Conservation (phyloP, 2,329 filamentous ascomycete genomes). For the Coleophoma eucalyptorum region DNA sequence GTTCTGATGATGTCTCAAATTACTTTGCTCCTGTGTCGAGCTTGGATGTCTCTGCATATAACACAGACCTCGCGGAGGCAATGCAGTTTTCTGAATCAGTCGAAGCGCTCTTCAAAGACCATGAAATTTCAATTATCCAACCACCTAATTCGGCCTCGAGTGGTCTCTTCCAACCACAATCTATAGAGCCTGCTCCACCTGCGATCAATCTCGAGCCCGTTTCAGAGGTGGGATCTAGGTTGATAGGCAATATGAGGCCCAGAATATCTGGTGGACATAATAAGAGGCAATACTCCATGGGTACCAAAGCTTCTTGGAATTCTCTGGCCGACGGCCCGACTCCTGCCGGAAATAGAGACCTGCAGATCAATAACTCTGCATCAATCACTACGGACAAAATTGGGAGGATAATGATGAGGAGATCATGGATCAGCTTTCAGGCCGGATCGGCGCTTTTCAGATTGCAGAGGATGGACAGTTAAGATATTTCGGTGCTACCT, state of each 20-base stretch:
- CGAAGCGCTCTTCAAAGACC: background rate
- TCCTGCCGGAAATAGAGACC: background rate
- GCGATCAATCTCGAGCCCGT: background rate
- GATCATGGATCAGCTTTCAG: conserved; percentile 3
- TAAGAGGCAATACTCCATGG: no score
- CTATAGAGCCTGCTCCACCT: background rate
- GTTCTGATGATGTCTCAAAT: background rate
- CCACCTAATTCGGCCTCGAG: background rate
- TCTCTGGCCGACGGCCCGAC: background rate
- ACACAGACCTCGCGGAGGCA: background rate
- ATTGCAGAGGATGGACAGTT: conserved; percentile 8
- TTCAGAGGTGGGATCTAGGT: background rate
- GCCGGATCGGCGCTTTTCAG: conserved; percentile 6
- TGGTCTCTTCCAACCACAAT: background rate
- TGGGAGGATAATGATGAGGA: conserved; percentile 2
- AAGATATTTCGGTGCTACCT: conserved; percentile 7
- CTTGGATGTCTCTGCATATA: background rate
- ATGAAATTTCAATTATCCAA: background rate
- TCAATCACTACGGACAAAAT: background rate
- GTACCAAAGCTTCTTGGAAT: background rate
- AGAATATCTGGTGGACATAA: no score
- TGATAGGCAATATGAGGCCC: background rate
- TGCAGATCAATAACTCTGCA: background rate
- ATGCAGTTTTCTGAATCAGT: background rate
- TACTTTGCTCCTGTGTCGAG: background rate